phyloP scores from a whole-genome alignment of 208 protist genomes.

The Novymonas esmeraldas region DNA sequence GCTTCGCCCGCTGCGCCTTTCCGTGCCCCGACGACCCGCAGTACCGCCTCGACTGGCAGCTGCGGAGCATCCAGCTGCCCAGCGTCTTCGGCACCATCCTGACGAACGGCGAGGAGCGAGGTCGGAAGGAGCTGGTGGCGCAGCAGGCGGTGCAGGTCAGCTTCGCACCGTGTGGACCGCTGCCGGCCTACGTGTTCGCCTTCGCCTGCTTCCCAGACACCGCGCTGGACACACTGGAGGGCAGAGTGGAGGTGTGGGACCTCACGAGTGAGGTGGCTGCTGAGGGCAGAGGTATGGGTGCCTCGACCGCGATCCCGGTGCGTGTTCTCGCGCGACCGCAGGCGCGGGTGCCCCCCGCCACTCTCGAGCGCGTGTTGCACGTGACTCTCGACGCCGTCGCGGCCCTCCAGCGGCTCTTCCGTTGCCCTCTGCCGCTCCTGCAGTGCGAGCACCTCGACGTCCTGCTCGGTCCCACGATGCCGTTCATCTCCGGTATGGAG shows the following conservation, averaged over 20 bases:
- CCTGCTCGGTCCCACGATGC: slow-evolving; percentile 72
- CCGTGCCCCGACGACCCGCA: slow-evolving; percentile 79
- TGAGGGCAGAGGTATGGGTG: neutral
- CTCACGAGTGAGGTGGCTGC: neutral
- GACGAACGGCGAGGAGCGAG: slow-evolving; percentile 38
- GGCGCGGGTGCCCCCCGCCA: slow-evolving; percentile 20
- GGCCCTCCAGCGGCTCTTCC: slow-evolving; percentile 68
- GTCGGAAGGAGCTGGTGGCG: slow-evolving; percentile 24
- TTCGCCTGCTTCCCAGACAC: slow-evolving; percentile 46
- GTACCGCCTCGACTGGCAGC: slow-evolving; percentile 65
- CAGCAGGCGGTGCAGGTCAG: slow-evolving; percentile 35
- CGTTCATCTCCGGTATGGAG: slow-evolving; percentile 88
- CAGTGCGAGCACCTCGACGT: slow-evolving; percentile 47
- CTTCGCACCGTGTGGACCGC: slow-evolving; percentile 51
- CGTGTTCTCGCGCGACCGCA: slow-evolving; percentile 27
- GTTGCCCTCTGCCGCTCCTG: slow-evolving; percentile 61
- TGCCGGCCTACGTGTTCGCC: slow-evolving; percentile 75
- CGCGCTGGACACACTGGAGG: slow-evolving; percentile 10
- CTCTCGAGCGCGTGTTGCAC: slow-evolving; percentile 36
- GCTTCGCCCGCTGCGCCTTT: slow-evolving; percentile 79
- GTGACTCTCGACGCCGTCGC: slow-evolving; percentile 37
- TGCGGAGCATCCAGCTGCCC: slow-evolving; percentile 59
- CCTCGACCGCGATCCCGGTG: slow-evolving; percentile 9
- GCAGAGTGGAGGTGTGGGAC: neutral
- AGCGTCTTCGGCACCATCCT: slow-evolving; percentile 37